These are phyloP conservation scores for Parietaria judaica DNA, from an alignment of 306 rosid species.

Conservation along the genomic window DNA sequence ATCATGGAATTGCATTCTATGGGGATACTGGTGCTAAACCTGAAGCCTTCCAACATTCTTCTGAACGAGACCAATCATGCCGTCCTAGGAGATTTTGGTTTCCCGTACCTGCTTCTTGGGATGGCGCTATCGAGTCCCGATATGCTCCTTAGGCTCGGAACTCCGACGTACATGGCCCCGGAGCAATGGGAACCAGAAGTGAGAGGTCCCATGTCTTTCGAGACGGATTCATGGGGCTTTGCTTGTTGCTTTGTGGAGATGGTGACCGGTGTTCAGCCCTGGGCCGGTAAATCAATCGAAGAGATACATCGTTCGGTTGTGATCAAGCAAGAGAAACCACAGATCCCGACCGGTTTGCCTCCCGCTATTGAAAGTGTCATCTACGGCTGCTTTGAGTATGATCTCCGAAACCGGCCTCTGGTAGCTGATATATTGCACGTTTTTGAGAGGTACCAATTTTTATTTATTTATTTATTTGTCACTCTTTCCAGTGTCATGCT, in stretches of 20 bases:
- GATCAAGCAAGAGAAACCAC: conserved; percentile 58
- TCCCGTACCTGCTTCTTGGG: conserved; percentile 58
- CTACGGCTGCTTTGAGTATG: conserved; percentile 70
- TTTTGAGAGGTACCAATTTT: conserved; percentile 49
- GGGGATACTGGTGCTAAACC: conserved; percentile 56
- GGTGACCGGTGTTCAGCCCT: conserved; percentile 75
- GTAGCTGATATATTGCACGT: conserved; percentile 44
- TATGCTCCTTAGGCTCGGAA: conserved; percentile 62
- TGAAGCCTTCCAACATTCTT: conserved; percentile 68
- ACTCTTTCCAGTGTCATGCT: conserved; percentile 9
- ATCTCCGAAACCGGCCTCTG: conserved; percentile 64
- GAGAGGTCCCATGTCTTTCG: conserved; percentile 69
- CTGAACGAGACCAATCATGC: conserved; percentile 49
- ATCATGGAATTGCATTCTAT: conserved; percentile 57
- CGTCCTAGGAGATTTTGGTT: conserved; percentile 65
- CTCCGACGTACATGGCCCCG: conserved; percentile 90
- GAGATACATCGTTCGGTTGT: conserved; percentile 49
- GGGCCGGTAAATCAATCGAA: conserved; percentile 57
- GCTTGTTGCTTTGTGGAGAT: conserved; percentile 77
- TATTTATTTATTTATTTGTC: not conserved
- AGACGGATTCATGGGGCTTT: conserved; percentile 85
- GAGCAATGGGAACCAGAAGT: conserved; percentile 81
- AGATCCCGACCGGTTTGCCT: conserved; percentile 65
- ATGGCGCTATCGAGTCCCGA: conserved; percentile 38
- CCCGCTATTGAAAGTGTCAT: conserved; percentile 50